Base-by-base conservation (phyloP, 2,329 filamentous ascomycete genomes). In the Teratosphaeria epicoccoides region DNA sequence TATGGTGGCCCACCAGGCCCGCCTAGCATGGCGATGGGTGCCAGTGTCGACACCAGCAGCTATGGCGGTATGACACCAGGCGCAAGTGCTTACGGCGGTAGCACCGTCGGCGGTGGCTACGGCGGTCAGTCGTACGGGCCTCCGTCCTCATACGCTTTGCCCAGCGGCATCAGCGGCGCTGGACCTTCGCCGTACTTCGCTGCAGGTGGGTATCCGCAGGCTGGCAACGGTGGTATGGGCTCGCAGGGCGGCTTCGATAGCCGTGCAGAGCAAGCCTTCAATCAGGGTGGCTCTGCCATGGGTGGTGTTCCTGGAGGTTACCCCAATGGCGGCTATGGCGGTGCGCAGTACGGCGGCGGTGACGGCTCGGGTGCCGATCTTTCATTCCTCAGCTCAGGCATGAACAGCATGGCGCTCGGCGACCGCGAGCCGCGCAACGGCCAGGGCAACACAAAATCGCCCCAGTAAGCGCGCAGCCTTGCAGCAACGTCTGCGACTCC, bases 191-290 rank as follows among this genome's bases (percentile, higher is more conserved):
- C 83, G 2, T 96, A 95, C 64, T 81, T 96, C 71, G 87, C 88
- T 68, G 87, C 85, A 33, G 86, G 89, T 62, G 95, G 83, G 61
- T 56, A 57, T 9, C 61, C 62, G 52, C 64, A 66, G 63, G 59
- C 83, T 50, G 83, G 83, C 53, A 83, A 83, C 51, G 85, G 84
- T 37, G 82, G 84, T 49, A 84, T 88, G 61, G 23, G 23, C 4
- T 48, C 46, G 7, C 88, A 93, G 70, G 86, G 86, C 43, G 87
- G 88, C 11, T 97, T 98, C 65, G 90, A 95, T 66, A 94, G 89
- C 74, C 87, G 90, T 57, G 88, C 91, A 14, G 91, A 97, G 73
- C 89, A 89, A 55, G 91, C 93, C 24, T 98, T 98, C 76, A 87
- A 67, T 55, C 64, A 66, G 26, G 91, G 93, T 61, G 87, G 87